A percentile compares a stretch with the other conserved stretches of the same genome.
Conservation (phyloP, 208 protist genomes). For the Leishmania arabica region DNA sequence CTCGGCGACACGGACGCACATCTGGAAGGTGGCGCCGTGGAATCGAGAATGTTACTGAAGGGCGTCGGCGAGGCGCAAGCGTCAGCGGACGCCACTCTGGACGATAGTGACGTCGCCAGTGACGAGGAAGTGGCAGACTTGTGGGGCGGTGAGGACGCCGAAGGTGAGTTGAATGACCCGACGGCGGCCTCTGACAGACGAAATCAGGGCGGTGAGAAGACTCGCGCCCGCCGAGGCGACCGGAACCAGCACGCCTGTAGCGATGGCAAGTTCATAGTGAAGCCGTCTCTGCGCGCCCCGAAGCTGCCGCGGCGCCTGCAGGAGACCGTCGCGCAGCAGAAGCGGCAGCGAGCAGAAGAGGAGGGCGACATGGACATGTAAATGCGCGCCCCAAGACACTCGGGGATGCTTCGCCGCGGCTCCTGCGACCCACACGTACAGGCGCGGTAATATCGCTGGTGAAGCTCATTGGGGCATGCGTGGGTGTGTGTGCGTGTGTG, state of each 20-base stretch:
- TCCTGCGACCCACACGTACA: neutral
- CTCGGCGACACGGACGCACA: neutral
- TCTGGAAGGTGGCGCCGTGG: neutral
- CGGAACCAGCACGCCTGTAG: neutral
- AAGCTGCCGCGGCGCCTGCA: conserved; percentile 57
- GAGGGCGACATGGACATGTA: no score
- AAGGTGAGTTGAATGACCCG: conserved; percentile 26
- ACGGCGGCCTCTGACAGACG: conserved; percentile 19
- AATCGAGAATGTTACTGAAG: neutral
- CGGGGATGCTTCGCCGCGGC: neutral
- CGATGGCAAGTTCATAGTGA: conserved; percentile 56
- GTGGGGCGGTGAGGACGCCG: conserved; percentile 25
- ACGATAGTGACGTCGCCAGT: neutral
- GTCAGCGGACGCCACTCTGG: neutral
- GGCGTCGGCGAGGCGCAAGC: neutral
- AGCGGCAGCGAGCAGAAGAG: conserved; percentile 34
- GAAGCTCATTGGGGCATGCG: neutral
- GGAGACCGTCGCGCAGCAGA: conserved; percentile 29
- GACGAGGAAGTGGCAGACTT: conserved; percentile 26
- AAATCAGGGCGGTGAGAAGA: neutral
- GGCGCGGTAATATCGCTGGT: neutral
- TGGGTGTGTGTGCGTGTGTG: neutral
- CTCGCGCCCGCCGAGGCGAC: neutral
- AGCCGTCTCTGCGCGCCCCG: conserved; percentile 50
- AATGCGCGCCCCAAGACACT: neutral